A percentile compares a stretch with the other conserved stretches of the same genome.
Conservation (phyloP, 164 flowering plant genomes). For the Buxus sempervirens region DNA sequence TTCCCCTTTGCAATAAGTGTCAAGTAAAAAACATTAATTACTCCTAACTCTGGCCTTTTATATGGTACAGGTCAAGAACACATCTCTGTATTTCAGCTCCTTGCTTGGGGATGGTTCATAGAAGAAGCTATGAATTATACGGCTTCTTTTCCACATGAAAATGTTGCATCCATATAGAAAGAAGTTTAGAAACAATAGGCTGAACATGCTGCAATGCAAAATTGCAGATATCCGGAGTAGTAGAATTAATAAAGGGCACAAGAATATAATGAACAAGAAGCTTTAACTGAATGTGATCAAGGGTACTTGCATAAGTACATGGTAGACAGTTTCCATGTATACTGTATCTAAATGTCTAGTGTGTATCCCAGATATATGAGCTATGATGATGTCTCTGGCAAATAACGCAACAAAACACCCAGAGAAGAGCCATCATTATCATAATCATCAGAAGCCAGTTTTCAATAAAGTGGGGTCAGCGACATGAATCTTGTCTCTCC, state of each 20-base stretch:
- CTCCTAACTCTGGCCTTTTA: conserved; percentile 77
- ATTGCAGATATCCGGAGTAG: neutral
- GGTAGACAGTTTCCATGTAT: conserved; percentile 94
- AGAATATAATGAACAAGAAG: neutral
- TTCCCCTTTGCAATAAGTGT: conserved; percentile 65
- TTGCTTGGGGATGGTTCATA: conserved; percentile 70
- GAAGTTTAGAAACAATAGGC: conserved; percentile 81
- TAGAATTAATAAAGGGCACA: too few species aligned
- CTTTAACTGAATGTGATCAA: neutral
- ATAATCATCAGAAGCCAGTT: too few species aligned
- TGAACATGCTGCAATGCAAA: conserved; percentile 79
- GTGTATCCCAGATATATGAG: conserved; percentile 75
- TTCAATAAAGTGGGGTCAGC: too few species aligned
- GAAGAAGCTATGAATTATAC: conserved; percentile 88
- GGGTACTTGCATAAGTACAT: conserved; percentile 77
- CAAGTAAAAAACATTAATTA: conserved; percentile 76
- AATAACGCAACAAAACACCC: conserved; percentile 82
- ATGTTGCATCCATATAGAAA: conserved; percentile 95
- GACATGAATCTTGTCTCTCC: too few species aligned
- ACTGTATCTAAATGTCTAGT: conserved; percentile 31
- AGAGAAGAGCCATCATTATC: too few species aligned
- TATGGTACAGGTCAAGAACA: conserved; percentile 80
- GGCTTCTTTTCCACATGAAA: conserved; percentile 76
- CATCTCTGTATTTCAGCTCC: conserved; percentile 91
- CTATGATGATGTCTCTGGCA: conserved; percentile 77